phyloP scores from a whole-genome alignment of 805 yeast genomes.

The Wickerhamiella occidentalis region DNA sequence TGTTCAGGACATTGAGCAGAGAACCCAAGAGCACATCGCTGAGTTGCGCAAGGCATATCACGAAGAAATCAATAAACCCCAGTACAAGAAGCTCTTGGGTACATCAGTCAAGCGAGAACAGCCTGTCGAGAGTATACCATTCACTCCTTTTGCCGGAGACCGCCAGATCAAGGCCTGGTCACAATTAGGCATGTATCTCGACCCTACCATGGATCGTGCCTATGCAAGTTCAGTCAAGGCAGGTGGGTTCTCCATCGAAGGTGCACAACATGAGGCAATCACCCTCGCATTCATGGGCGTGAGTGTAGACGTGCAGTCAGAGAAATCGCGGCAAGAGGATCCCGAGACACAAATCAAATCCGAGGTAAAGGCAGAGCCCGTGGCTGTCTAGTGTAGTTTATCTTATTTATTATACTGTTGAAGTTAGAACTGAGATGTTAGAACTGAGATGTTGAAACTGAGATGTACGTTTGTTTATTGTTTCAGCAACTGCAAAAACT shows the following conservation, averaged over 20 bases:
- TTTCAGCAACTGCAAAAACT: slow-evolving; percentile 62
- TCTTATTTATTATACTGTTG: slow-evolving; percentile 7
- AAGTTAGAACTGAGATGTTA: background rate
- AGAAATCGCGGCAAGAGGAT: slow-evolving; percentile 26
- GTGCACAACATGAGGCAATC: slow-evolving; percentile 61
- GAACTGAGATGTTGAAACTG: background rate
- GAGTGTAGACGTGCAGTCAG: slow-evolving; percentile 63
- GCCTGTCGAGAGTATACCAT: slow-evolving; percentile 39
- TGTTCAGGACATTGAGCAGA: slow-evolving; percentile 40
- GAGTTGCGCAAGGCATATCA: slow-evolving; percentile 50
- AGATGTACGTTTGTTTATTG: background rate
- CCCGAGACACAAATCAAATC: background rate
- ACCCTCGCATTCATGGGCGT: slow-evolving; percentile 86
- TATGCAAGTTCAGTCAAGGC: slow-evolving; percentile 55
- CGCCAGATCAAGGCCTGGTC: slow-evolving; percentile 45
- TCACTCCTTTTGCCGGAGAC: slow-evolving; percentile 92
- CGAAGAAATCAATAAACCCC: slow-evolving; percentile 27
- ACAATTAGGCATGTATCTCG: slow-evolving; percentile 40
- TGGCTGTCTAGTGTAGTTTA: background rate
- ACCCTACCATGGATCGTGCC: slow-evolving; percentile 48
- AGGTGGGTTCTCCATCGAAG: slow-evolving; percentile 67
- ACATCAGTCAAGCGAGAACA: slow-evolving; percentile 16
- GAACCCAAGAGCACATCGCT: slow-evolving; percentile 50
- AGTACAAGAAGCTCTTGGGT: slow-evolving; percentile 27
- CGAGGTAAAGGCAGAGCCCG: background rate